These are phyloP conservation scores for Pascua guehoae DNA, from an alignment of 1,284 basidiomycete genomes.

Conservation along the genomic window DNA sequence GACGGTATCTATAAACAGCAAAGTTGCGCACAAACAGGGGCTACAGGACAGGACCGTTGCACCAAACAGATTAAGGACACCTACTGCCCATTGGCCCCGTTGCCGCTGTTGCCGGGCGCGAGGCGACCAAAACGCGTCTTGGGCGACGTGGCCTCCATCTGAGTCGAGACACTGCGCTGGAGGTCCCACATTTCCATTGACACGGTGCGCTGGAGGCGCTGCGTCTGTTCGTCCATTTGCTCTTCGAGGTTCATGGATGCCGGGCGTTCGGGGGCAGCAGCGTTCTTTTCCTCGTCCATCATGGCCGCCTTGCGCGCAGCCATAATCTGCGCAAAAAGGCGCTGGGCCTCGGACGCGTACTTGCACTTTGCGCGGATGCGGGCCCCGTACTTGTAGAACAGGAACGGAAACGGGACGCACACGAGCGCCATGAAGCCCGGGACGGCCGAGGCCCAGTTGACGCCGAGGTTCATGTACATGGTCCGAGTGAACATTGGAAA, in stretches of 20 bases:
- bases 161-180: too few species aligned
- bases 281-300: slow-evolving; percentile 14
- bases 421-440: slow-evolving; percentile 60
- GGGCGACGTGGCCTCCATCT: too few species aligned
- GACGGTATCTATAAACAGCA: too few species aligned
- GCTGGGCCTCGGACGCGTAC: slow-evolving; percentile 42
- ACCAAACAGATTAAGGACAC: too few species aligned
- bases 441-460: slow-evolving; percentile 64
- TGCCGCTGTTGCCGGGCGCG: too few species aligned
- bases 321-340: slow-evolving; percentile 38
- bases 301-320: slow-evolving; percentile 30
- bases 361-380: slow-evolving; percentile 59
- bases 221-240: slow-evolving; percentile 10
- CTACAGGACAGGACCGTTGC: too few species aligned
- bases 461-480: slow-evolving; percentile 56
- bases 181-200: slow-evolving; percentile 8
- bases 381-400: slow-evolving; percentile 56
- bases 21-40: too few species aligned
- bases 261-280: not conserved
- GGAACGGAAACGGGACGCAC: slow-evolving; percentile 58
- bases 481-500: slow-evolving; percentile 59
- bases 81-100: too few species aligned
- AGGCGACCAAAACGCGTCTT: too few species aligned
- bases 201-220: slow-evolving; percentile 18
- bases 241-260: slow-evolving; percentile 5